phyloP scores from a whole-genome alignment of 1,284 basidiomycete species.

The Cutaneotrichosporon sp. region DNA sequence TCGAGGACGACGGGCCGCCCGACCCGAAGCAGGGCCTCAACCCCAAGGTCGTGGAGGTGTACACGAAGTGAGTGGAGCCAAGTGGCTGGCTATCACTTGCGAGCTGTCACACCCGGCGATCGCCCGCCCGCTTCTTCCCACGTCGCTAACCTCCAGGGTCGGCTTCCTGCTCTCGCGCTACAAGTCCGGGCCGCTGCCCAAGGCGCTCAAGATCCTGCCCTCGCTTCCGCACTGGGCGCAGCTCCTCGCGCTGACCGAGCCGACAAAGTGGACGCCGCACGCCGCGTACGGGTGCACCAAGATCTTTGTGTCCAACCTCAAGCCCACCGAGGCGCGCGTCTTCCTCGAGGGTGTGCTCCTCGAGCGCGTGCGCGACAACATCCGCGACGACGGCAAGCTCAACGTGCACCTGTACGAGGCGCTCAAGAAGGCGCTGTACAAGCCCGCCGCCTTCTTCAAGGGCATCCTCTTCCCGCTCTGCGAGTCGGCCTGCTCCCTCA shows the following conservation, averaged over 20 bases:
- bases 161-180: constrained; percentile 85
- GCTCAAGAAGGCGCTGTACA: constrained; percentile 88
- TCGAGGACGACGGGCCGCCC: constrained; percentile 60
- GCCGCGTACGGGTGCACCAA: constrained; percentile 91
- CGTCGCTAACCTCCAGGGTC: constrained; percentile 65
- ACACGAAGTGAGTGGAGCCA: constrained; percentile 72
- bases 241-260: constrained; percentile 88
- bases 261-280: constrained; percentile 93
- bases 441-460: constrained; percentile 98
- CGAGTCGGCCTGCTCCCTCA: constrained; percentile 85
- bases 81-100: no score
- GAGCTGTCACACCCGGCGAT: no score
- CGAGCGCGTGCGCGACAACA: constrained; percentile 88
- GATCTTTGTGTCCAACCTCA: constrained; percentile 96
- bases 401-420: constrained; percentile 93
- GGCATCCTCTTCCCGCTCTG: constrained; percentile 95
- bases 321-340: constrained; percentile 90
- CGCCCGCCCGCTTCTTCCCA: no score
- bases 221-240: constrained; percentile 95
- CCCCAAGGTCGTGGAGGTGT: constrained; percentile 94
- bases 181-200: constrained; percentile 93
- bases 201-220: constrained; percentile 98
- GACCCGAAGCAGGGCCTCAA: constrained; percentile 91
- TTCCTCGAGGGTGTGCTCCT: constrained; percentile 91
- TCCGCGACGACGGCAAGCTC: constrained; percentile 72